phyloP scores from a whole-genome alignment of 257 asterid genomes.

The Scutellaria barbata region DNA sequence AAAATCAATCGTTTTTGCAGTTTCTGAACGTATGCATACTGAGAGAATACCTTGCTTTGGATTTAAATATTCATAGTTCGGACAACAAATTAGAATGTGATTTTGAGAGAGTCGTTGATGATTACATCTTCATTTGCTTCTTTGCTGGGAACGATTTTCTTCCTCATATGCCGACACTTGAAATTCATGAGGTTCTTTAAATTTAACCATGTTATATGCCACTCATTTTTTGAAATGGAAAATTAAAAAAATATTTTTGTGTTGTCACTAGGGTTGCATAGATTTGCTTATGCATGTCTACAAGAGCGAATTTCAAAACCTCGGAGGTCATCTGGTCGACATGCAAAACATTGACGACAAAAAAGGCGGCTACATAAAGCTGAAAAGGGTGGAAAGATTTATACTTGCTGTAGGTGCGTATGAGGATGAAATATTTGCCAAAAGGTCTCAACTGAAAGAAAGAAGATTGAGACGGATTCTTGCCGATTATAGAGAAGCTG shows the following conservation, averaged over 20 bases:
- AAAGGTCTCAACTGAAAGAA: slow-evolving; percentile 47
- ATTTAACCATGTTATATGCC: neutral
- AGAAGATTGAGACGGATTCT: slow-evolving; percentile 38
- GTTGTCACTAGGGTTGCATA: slow-evolving; percentile 48
- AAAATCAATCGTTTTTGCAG: slow-evolving; percentile 39
- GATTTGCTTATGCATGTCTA: slow-evolving; percentile 61
- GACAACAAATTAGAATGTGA: slow-evolving; percentile 46
- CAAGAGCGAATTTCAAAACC: slow-evolving; percentile 52
- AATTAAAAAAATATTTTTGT: neutral
- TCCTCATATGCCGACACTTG: slow-evolving; percentile 63
- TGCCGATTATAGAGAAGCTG: slow-evolving; percentile 37
- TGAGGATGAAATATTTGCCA: slow-evolving; percentile 65
- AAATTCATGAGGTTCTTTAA: slow-evolving; percentile 58
- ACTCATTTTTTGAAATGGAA: neutral
- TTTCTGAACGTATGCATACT: slow-evolving; percentile 56
- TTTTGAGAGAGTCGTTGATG: slow-evolving; percentile 57
- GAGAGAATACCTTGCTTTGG: slow-evolving; percentile 59
- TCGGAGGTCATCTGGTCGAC: slow-evolving; percentile 72
- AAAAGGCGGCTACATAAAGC: slow-evolving; percentile 44
- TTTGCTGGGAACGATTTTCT: slow-evolving; percentile 75
- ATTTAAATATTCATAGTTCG: slow-evolving; percentile 41
- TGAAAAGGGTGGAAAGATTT: slow-evolving; percentile 56
- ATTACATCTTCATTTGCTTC: slow-evolving; percentile 67
- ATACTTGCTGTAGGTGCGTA: slow-evolving; percentile 50
- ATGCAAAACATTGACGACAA: slow-evolving; percentile 42